Evolutionary conservation across 2,329 filamentous ascomycete genomes (phyloP).

Genomic region (Calonectria montana): DNA sequence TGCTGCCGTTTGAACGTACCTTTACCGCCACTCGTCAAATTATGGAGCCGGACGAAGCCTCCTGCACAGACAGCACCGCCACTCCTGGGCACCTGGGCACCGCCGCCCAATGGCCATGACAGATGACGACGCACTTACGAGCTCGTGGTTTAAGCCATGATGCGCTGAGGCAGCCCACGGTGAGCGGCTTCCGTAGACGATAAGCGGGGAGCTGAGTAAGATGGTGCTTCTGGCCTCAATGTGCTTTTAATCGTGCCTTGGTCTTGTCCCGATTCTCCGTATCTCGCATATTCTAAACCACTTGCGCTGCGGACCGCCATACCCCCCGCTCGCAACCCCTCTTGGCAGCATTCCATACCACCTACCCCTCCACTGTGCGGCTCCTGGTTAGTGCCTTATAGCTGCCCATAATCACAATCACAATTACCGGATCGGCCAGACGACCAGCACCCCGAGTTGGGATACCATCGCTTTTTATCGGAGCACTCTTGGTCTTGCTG

Average conservation of each 20-base stretch:
- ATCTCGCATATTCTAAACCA: background rate
- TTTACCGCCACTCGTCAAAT: constrained; percentile 8
- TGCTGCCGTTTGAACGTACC: background rate
- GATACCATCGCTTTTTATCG: constrained; percentile 16
- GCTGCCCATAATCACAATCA: constrained; percentile 28
- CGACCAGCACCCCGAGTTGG: constrained; percentile 19
- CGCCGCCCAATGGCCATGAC: constrained; percentile 11
- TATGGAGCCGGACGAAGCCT: constrained; percentile 1
- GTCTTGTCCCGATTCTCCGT: background rate
- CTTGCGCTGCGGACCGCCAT: background rate
- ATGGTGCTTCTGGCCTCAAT: background rate
- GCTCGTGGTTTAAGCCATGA: constrained; percentile 2
- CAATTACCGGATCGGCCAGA: constrained; percentile 27
- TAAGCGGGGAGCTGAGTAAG: constrained; percentile 28
- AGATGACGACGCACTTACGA: constrained; percentile 21
- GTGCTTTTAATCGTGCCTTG: background rate
- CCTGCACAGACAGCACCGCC: constrained; percentile 19
- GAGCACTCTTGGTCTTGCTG: constrained; percentile 23
- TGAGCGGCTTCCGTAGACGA: background rate
- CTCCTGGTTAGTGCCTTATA: background rate
- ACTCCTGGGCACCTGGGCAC: constrained; percentile 8
- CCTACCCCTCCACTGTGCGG: constrained; percentile 3
- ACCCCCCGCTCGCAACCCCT: constrained; percentile 2
- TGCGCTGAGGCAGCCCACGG: constrained; percentile 11
- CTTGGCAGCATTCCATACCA: constrained; percentile 3